Percentiles rank a stretch among this genome's conserved stretches.
These are phyloP conservation scores for Linnemannia schmuckeri DNA, from an alignment of 192 early-diverging fungal species.

Conservation along the genomic window DNA sequence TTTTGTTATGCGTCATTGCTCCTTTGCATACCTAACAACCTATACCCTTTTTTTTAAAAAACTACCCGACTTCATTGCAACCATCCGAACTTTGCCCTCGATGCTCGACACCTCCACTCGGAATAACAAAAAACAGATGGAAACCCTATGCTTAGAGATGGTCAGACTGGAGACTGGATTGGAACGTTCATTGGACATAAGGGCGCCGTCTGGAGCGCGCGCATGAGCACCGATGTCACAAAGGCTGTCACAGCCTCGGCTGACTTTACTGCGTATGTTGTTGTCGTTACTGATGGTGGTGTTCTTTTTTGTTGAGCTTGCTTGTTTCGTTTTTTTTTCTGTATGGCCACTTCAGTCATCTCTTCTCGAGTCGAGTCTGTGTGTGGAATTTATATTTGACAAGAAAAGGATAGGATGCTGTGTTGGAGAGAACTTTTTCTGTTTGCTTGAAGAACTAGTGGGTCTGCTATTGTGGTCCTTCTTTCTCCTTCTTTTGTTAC, in stretches of 20 bases:
- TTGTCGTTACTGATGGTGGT: not conserved
- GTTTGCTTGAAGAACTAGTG: not conserved
- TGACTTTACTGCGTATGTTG: slow-evolving; percentile 86
- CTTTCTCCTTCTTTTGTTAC: not conserved
- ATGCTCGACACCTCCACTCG: not conserved
- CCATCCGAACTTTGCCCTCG: not conserved
- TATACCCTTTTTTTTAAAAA: not conserved
- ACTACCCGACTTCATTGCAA: not conserved
- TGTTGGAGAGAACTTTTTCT: not conserved
- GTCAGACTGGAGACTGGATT: slow-evolving; percentile 94
- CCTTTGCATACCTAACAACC: slow-evolving; percentile 4
- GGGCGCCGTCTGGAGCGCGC: slow-evolving; percentile 92
- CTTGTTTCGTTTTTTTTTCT: not conserved
- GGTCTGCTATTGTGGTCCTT: not conserved
- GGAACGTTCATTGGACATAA: slow-evolving; percentile 93
- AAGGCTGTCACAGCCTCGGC: slow-evolving; percentile 92
- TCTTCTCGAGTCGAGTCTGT: not conserved
- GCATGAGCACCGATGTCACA: slow-evolving; percentile 80
- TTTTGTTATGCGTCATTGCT: not conserved
- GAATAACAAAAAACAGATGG: slow-evolving; percentile 65
- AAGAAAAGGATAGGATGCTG: not conserved
- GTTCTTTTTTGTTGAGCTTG: not conserved
- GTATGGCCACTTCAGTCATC: not conserved
- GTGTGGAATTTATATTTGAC: not conserved
- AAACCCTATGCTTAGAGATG: slow-evolving; percentile 89